Percentiles rank a stretch among this genome's conserved stretches.
Evolutionary conservation across 345 rosid genomes (phyloP).

Genomic region (Ricinus communis): DNA sequence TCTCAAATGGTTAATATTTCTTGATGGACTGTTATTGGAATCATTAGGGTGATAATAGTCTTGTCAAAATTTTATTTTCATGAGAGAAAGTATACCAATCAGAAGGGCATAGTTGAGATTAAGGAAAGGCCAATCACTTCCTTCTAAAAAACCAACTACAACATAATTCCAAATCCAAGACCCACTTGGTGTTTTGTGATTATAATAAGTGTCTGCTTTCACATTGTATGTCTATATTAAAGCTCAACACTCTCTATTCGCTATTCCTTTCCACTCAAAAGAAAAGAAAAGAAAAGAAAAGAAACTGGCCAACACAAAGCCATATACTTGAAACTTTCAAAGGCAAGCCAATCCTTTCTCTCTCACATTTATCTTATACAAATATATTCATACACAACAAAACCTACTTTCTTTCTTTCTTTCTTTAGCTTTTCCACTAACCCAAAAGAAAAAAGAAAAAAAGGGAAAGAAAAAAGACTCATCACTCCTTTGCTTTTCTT

Average conservation of each 20-base stretch:
- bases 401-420: constrained; percentile 40
- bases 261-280: constrained; percentile 26
- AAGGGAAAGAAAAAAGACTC: too few species aligned
- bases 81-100: background rate
- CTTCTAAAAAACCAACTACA: constrained; percentile 30
- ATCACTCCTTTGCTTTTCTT: constrained; percentile 41
- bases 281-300: background rate
- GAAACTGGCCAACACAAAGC: constrained; percentile 20
- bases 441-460: constrained; percentile 24
- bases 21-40: constrained; percentile 6
- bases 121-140: constrained; percentile 15
- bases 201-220: constrained; percentile 22
- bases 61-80: background rate
- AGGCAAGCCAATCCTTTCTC: constrained; percentile 31
- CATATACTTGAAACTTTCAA: constrained; percentile 24
- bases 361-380: constrained; percentile 16
- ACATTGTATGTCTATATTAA: constrained; percentile 25
- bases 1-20: too few species aligned
- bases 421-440: constrained; percentile 43
- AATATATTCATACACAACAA: constrained; percentile 32
- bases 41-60: constrained; percentile 16
- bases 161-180: constrained; percentile 35
- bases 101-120: constrained; percentile 27
- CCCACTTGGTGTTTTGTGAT: constrained; percentile 19
- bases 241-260: constrained; percentile 21